A percentile compares a stretch with the other conserved stretches of the same genome.
These are phyloP conservation scores for Epichloe glyceriae DNA, from an alignment of 2,329 filamentous ascomycete genomes.

Conservation along the genomic window DNA sequence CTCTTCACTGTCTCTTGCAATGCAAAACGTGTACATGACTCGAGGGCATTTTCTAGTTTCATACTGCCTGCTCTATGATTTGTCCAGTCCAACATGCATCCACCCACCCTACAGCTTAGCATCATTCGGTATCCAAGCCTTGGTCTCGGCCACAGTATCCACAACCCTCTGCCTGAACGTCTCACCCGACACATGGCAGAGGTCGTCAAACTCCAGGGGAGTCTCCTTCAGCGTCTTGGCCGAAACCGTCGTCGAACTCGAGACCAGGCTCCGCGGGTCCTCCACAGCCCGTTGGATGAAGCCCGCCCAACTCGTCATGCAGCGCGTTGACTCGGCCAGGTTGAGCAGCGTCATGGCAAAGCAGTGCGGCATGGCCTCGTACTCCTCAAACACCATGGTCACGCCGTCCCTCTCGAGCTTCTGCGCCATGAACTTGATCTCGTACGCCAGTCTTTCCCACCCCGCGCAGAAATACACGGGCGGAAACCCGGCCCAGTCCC, in stretches of 20 bases:
- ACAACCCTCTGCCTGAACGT: conserved; percentile 28
- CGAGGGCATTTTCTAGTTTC: too few relatives aligned
- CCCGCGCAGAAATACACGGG: conserved; percentile 58
- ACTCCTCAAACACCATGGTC: conserved; percentile 54
- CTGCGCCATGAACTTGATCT: conserved; percentile 46
- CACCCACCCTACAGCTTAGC: conserved; percentile 20
- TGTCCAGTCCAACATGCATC: not conserved
- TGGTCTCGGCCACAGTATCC: conserved; percentile 11
- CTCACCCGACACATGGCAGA: conserved; percentile 31
- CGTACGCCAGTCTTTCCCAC: conserved; percentile 59
- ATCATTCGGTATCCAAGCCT: conserved; percentile 4
- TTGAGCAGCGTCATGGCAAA: conserved; percentile 47
- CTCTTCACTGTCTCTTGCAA: too few relatives aligned
- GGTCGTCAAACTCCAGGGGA: conserved; percentile 26
- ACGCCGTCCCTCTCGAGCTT: conserved; percentile 45
- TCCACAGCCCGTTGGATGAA: conserved; percentile 38
- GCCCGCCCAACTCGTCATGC: conserved; percentile 39
- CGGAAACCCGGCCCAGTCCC: conserved; percentile 47
- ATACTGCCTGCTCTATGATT: too few relatives aligned
- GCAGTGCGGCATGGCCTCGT: conserved; percentile 69
- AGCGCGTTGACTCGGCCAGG: conserved; percentile 33
- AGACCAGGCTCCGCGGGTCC: conserved; percentile 19
- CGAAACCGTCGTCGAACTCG: conserved; percentile 32
- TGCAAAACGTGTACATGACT: too few relatives aligned
- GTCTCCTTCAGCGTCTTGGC: conserved; percentile 39